phyloP scores from a whole-genome alignment of 1,139 yeast genomes.

The Pichia sp. region DNA sequence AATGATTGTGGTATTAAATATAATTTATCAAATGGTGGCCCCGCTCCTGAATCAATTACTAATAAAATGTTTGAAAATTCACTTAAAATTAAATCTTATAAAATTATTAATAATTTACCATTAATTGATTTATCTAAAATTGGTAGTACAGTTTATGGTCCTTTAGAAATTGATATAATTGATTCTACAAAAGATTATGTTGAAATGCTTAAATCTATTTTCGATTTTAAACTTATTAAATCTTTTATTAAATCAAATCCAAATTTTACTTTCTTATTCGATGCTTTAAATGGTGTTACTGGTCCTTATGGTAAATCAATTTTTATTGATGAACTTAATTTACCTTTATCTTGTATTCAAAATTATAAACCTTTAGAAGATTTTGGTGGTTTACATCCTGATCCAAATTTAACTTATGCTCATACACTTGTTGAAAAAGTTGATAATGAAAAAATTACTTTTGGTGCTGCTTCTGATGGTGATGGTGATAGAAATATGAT shows the following conservation, averaged over 20 bases:
- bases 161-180: conserved; percentile 67
- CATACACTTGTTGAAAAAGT: conserved; percentile 79
- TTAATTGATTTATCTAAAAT: conserved; percentile 53
- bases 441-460: conserved; percentile 71
- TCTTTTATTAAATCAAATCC: conserved; percentile 51
- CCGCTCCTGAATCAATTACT: conserved; percentile 97
- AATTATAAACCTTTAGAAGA: conserved; percentile 77
- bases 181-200: conserved; percentile 80
- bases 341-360: conserved; percentile 66
- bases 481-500: conserved; percentile 99
- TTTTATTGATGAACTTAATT: conserved; percentile 78
- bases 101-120: conserved; percentile 49
- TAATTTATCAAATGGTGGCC: conserved; percentile 93
- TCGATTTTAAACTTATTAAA: conserved; percentile 80
- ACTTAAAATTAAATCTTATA: conserved; percentile 52
- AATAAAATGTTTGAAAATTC: conserved; percentile 76
- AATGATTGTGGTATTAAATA: conserved; percentile 95
- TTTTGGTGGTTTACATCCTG: conserved; percentile 97
- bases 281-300: conserved; percentile 91
- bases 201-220: conserved; percentile 71
- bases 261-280: conserved; percentile 72
- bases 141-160: conserved; percentile 46
- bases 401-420: conserved; percentile 95
- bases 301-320: conserved; percentile 92
- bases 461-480: conserved; percentile 98